phyloP scores from a whole-genome alignment of 192 early-diverging fungal species.

The Phlyctochytrium arcticum region DNA sequence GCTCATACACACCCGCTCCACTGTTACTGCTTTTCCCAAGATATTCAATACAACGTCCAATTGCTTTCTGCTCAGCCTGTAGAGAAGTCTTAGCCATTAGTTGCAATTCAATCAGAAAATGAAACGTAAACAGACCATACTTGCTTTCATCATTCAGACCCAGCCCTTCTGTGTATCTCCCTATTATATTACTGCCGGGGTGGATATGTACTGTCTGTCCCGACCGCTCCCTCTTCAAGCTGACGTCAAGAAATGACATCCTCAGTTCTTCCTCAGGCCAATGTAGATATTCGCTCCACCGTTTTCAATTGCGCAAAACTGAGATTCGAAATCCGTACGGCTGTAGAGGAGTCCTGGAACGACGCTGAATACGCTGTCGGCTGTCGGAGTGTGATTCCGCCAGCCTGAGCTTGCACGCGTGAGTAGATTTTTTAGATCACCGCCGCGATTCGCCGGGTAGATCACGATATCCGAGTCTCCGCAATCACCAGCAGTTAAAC shows the following conservation, averaged over 20 bases:
- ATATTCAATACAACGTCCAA: slow-evolving; percentile 6
- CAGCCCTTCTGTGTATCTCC: slow-evolving; percentile 2
- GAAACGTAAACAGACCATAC: not conserved
- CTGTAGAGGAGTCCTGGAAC: too few relatives aligned
- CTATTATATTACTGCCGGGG: slow-evolving; percentile 11
- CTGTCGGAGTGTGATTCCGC: too few relatives aligned
- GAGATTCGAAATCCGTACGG: too few relatives aligned
- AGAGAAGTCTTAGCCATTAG: not conserved
- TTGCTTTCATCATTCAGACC: slow-evolving; percentile 11
- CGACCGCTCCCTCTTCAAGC: not conserved
- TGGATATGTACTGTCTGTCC: not conserved
- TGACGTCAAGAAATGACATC: slow-evolving; percentile 18
- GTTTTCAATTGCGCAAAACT: too few relatives aligned
- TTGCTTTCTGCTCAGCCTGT: slow-evolving; percentile 22
- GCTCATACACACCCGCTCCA: slow-evolving; percentile 12
- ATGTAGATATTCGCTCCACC: too few relatives aligned
- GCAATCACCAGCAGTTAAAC: too few relatives aligned
- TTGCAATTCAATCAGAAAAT: not conserved
- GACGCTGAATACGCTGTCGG: too few relatives aligned
- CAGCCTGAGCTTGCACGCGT: too few relatives aligned
- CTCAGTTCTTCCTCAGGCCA: too few relatives aligned
- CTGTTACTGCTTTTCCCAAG: not conserved
- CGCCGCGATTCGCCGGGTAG: too few relatives aligned
- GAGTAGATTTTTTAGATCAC: too few relatives aligned
- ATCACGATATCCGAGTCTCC: too few relatives aligned